A percentile compares a stretch with the other conserved stretches of the same genome.
Conservation (phyloP, 1,284 basidiomycete species). For the Puccinia coronata region DNA sequence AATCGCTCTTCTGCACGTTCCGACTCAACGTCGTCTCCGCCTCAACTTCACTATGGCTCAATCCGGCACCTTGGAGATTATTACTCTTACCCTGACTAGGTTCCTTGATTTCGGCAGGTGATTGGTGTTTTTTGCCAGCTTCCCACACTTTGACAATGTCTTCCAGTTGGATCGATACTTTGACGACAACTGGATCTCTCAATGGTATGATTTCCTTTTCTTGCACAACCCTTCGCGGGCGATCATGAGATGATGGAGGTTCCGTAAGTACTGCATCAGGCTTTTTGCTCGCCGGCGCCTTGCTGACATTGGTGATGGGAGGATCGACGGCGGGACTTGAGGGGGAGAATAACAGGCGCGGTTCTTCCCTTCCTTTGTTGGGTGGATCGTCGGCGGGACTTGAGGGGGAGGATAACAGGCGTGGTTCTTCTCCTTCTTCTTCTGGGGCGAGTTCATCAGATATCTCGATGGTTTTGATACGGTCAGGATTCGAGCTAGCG, state of each 20-base stretch:
- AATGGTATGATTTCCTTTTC: conserved; percentile 27
- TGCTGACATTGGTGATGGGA: neutral
- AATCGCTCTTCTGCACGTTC: conserved; percentile 85
- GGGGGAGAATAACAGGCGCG: neutral
- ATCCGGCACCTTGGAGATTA: conserved; percentile 61
- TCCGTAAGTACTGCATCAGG: neutral
- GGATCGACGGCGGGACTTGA: neutral
- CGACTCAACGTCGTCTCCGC: conserved; percentile 77
- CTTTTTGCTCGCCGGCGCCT: neutral
- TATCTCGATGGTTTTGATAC: neutral
- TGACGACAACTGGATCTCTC: conserved; percentile 11
- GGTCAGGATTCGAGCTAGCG: neutral
- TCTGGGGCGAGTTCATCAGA: neutral
- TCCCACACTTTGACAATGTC: conserved; percentile 25
- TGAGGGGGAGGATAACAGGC: neutral
- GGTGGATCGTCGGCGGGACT: neutral
- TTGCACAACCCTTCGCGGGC: neutral
- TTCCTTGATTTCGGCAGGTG: neutral
- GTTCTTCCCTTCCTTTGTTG: neutral
- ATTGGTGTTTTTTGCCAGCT: neutral
- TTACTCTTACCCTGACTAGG: neutral
- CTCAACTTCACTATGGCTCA: conserved; percentile 65
- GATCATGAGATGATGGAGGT: neutral
- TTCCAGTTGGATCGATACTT: conserved; percentile 9
- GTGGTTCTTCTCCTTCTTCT: neutral